Evolutionary conservation across 495 filamentous ascomycete genomes (phyloP).

Genomic region (Cercophora samala): DNA sequence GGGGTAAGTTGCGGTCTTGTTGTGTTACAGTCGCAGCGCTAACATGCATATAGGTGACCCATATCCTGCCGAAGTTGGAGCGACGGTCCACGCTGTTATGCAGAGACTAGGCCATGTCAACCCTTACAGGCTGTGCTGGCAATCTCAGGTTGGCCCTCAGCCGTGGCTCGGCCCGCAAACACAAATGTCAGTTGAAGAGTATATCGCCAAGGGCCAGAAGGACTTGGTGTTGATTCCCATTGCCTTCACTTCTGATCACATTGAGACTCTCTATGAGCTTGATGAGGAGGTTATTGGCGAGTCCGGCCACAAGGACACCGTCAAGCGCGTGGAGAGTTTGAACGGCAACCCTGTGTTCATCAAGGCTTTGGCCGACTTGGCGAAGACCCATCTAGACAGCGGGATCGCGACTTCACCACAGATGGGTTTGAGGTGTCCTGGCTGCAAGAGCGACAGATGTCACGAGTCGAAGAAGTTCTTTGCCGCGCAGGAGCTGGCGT

Average conservation of each 20-base stretch:
- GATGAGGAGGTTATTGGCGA: constrained; percentile 95
- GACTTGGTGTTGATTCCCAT: constrained; percentile 92
- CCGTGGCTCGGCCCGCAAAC: constrained; percentile 98
- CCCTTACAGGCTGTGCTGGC: constrained; percentile 92
- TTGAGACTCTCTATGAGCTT: constrained; percentile 94
- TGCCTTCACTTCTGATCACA: constrained; percentile 97
- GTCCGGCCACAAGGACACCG: constrained; percentile 67
- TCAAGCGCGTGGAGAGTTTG: constrained; percentile 89
- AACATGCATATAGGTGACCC: constrained; percentile 65
- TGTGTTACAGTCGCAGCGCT: constrained; percentile 6
- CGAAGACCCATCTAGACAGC: constrained; percentile 69
- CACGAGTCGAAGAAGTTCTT: constrained; percentile 91
- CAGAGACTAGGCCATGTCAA: constrained; percentile 79
- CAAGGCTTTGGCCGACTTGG: constrained; percentile 81
- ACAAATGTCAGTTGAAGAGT: constrained; percentile 76
- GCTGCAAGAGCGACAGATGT: constrained; percentile 88
- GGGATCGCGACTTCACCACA: constrained; percentile 67
- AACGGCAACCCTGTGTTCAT: constrained; percentile 94
- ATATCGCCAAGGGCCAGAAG: constrained; percentile 85
- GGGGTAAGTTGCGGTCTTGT: constrained; percentile 50
- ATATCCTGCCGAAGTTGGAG: constrained; percentile 94
- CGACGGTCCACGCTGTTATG: constrained; percentile 98
- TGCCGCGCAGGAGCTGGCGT: constrained; percentile 45
- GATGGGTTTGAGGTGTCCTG: constrained; percentile 90
- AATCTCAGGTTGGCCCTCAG: constrained; percentile 93